Evolutionary conservation across 495 filamentous ascomycete species (phyloP), one percentile per base, ranked within the genome.

Genomic region (Polyplosphaeria fusca): DNA sequence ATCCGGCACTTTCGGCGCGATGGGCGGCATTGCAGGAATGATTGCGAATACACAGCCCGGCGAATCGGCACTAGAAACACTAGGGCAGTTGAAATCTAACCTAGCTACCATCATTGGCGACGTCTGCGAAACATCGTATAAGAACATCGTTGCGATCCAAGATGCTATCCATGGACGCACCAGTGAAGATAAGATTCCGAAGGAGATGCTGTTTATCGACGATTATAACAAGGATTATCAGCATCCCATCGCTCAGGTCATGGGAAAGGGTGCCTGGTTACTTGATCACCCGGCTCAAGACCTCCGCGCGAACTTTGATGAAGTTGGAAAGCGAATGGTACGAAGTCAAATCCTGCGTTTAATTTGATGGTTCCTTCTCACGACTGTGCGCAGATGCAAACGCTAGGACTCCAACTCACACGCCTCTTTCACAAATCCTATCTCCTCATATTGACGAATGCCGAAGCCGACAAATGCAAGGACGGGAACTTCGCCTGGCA

Each of bases 291-390:
- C 39, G 22, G 39, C 16, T 19, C 39, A 42, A 19, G 22, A 42
- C 22, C 39, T 42, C 39, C 39, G 39, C 16, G 39, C 39, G 22
- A 19, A 42, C 39, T 42, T 42, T 19, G 22, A 42, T 16, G 39
- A 42, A 19, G 39, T 42, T 19, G 39, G 39, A 42, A 42, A 42
- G n/a, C 39, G 39, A 42, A 42, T 42, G 39, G 39, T 42, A 42
- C 39, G 39, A 14, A 42, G 22, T 42, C 22, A 14, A 42, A 16
- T n/a, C n/a, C n/a, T n/a, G n/a, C n/a, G n/a, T n/a, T n/a, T n/a
- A n/a, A n/a, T n/a, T n/a, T n/a, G n/a, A n/a, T n/a, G n/a, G n/a
- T n/a, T n/a, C n/a, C n/a, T n/a, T n/a, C n/a, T n/a, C n/a, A n/a
- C n/a, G n/a, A n/a, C n/a, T n/a, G n/a, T n/a, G n/a, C n/a, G n/a